Evolutionary conservation across 441 rosid species (phyloP).

Genomic region (Metrosideros polymorpha): DNA sequence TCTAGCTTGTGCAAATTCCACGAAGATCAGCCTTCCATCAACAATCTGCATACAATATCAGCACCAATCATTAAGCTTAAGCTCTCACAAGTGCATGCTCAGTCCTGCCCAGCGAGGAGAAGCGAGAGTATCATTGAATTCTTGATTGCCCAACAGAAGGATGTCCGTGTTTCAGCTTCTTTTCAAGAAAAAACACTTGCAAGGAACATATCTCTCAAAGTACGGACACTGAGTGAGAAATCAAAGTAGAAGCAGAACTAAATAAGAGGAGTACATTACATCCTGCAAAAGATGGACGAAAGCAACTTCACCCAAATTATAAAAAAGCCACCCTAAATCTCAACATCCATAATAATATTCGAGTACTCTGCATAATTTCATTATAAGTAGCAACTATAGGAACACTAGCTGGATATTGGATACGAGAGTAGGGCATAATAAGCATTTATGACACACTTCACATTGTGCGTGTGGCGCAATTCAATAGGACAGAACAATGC

Average conservation of each 20-base stretch:
- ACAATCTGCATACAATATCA: conserved; percentile 19
- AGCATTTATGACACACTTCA: not conserved
- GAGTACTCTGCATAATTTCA: not conserved
- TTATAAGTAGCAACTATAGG: not conserved
- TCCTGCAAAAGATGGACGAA: not conserved
- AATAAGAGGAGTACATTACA: not conserved
- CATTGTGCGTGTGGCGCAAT: not conserved
- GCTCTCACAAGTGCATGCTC: not conserved
- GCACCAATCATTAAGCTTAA: not conserved
- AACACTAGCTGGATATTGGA: not conserved
- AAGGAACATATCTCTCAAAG: not conserved
- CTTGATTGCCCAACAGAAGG: not conserved
- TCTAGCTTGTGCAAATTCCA: conserved; percentile 24
- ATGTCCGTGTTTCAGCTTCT: not conserved
- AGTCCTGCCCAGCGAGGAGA: not conserved
- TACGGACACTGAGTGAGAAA: not conserved
- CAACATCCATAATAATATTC: not conserved
- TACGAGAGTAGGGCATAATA: not conserved
- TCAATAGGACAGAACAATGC: not conserved
- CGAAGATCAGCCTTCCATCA: conserved; percentile 33
- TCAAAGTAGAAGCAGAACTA: not conserved
- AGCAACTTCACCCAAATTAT: not conserved
- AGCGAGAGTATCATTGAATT: not conserved
- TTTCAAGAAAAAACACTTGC: not conserved
- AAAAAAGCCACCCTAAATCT: not conserved